Evolutionary conservation across 306 rosid genomes (phyloP).

Genomic region (Prunus padus): DNA sequence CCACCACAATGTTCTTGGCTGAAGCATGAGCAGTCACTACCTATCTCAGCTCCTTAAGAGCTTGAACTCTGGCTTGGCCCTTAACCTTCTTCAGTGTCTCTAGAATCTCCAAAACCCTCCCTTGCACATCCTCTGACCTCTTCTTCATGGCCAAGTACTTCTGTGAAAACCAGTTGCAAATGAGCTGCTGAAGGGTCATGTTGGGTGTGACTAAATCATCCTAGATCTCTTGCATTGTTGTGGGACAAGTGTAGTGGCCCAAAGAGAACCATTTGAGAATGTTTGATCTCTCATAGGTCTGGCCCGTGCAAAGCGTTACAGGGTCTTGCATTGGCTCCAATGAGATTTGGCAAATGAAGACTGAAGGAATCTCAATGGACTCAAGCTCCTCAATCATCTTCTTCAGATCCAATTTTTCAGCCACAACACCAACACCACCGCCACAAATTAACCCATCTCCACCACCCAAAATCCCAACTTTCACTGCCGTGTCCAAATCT

Average conservation of each 20-base stretch:
- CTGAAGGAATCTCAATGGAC: too few species aligned
- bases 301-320: slow-evolving; percentile 85
- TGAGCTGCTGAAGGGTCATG: slow-evolving; percentile 58
- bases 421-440: too few species aligned
- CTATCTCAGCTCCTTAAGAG: slow-evolving; percentile 54
- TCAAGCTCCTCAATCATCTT: too few species aligned
- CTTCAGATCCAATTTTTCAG: too few species aligned
- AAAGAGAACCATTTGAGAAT: slow-evolving; percentile 71
- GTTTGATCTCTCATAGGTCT: slow-evolving; percentile 74
- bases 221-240: slow-evolving; percentile 91
- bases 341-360: slow-evolving; percentile 81
- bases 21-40: slow-evolving; percentile 42
- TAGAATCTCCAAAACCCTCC: slow-evolving; percentile 51
- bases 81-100: slow-evolving; percentile 56
- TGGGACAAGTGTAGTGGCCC: slow-evolving; percentile 78
- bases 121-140: slow-evolving; percentile 65
- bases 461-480: too few species aligned
- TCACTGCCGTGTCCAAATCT: too few species aligned
- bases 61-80: slow-evolving; percentile 71
- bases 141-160: slow-evolving; percentile 56
- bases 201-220: slow-evolving; percentile 65
- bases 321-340: slow-evolving; percentile 79
- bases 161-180: slow-evolving; percentile 62
- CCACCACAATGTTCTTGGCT: slow-evolving; percentile 40
- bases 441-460: too few species aligned